These are phyloP conservation scores for Trametes polyzona DNA, from an alignment of 1,284 basidiomycete species.

Conservation along the genomic window DNA sequence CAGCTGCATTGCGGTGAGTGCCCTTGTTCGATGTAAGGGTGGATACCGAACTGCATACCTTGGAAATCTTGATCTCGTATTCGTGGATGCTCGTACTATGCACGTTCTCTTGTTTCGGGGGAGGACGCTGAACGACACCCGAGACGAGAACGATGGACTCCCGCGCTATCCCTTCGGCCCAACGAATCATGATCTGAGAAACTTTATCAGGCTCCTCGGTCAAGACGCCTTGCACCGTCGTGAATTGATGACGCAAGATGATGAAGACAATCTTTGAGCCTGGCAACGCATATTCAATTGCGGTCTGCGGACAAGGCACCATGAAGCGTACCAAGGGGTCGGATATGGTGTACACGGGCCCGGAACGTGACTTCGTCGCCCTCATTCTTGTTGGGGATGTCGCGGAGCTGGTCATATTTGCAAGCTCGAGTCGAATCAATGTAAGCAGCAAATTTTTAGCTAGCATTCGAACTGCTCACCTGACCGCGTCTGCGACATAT, in stretches of 20 bases:
- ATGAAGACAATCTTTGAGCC: slow-evolving; percentile 67
- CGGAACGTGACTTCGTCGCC: slow-evolving; percentile 60
- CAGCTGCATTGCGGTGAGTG: slow-evolving; percentile 36
- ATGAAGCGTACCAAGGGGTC: slow-evolving; percentile 51
- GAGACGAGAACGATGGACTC: slow-evolving; percentile 71
- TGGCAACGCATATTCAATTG: neutral
- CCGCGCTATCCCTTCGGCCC: slow-evolving; percentile 55
- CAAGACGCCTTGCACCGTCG: slow-evolving; percentile 68
- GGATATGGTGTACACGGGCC: slow-evolving; percentile 65
- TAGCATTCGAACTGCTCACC: slow-evolving; percentile 16
- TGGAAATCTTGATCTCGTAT: slow-evolving; percentile 60
- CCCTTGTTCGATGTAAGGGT: slow-evolving; percentile 28
- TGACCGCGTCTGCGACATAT: slow-evolving; percentile 34
- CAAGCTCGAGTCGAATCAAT: neutral
- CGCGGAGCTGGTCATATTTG: slow-evolving; percentile 20
- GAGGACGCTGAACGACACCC: slow-evolving; percentile 43
- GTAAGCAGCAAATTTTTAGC: no score
- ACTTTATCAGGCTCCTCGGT: slow-evolving; percentile 56
- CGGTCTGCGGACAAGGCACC: no score
- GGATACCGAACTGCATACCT: slow-evolving; percentile 40
- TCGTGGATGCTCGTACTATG: slow-evolving; percentile 55
- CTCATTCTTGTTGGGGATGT: slow-evolving; percentile 37
- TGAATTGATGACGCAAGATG: slow-evolving; percentile 60
- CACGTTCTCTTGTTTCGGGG: slow-evolving; percentile 58
- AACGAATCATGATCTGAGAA: slow-evolving; percentile 74